Conservation (phyloP, 768 basidiomycete species). For the Russula brevipes region DNA sequence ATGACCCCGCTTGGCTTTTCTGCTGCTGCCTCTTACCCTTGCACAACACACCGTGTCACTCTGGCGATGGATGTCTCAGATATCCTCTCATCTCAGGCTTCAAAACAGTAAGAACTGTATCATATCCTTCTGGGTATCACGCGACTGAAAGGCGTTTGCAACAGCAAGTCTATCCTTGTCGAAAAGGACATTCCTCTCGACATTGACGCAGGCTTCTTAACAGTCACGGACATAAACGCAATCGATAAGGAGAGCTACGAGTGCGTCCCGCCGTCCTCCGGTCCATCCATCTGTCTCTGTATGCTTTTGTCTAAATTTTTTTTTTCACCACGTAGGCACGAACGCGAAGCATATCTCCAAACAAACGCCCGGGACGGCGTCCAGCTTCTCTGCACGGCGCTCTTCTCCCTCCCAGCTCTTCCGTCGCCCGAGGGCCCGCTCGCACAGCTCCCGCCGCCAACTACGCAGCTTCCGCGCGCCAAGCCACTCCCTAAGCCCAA, state of each 20-base stretch:
- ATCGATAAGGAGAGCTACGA: slow-evolving; percentile 80
- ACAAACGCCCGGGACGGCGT: slow-evolving; percentile 74
- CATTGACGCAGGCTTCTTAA: slow-evolving; percentile 76
- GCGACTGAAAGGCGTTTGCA: not conserved
- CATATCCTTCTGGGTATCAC: no score
- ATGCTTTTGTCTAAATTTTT: not conserved
- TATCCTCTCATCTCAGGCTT: slow-evolving; percentile 22
- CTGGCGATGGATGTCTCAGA: slow-evolving; percentile 23
- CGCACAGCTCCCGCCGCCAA: slow-evolving; percentile 73
- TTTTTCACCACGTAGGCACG: slow-evolving; percentile 42
- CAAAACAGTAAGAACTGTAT: slow-evolving; percentile 19
- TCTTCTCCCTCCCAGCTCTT: slow-evolving; percentile 78
- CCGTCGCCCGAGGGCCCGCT: slow-evolving; percentile 77
- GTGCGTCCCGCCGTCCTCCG: slow-evolving; percentile 39
- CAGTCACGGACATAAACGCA: slow-evolving; percentile 83
- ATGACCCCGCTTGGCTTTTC: not conserved
- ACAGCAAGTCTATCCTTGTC: slow-evolving; percentile 60
- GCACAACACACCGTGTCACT: not conserved
- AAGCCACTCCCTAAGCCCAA: slow-evolving; percentile 94
- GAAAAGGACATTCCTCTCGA: slow-evolving; percentile 78
- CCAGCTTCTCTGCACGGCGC: slow-evolving; percentile 71
- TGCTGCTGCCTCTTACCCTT: not conserved
- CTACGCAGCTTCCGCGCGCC: slow-evolving; percentile 74
- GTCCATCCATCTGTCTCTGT: not conserved
- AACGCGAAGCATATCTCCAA: slow-evolving; percentile 78